Percentiles rank a stretch among this genome's conserved stretches.
These are phyloP conservation scores for Talaromyces piceae DNA, from an alignment of 2,329 filamentous ascomycete genomes.

Conservation along the genomic window DNA sequence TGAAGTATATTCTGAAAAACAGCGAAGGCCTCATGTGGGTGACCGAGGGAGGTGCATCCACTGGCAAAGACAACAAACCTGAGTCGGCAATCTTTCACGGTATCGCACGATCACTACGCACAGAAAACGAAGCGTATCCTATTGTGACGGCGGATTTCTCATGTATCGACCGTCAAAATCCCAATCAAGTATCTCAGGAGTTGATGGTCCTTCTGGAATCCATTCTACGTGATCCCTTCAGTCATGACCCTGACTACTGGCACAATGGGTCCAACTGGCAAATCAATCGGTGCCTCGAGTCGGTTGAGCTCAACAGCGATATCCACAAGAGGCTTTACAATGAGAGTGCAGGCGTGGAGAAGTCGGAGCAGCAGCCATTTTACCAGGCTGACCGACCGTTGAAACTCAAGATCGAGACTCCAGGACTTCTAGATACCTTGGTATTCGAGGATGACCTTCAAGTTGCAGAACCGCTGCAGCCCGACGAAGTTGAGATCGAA, in stretches of 20 bases:
- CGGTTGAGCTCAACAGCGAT: not conserved
- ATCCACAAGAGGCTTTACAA: not conserved
- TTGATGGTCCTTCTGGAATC: not conserved
- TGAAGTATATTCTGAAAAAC: not conserved
- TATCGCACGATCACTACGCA: constrained; percentile 4
- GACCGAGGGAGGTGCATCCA: not conserved
- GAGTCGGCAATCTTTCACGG: constrained; percentile 1
- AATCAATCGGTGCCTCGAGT: not conserved
- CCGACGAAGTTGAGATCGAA: constrained; percentile 30
- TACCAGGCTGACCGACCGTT: constrained; percentile 4
- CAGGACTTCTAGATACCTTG: constrained; percentile 11
- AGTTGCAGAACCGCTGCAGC: constrained; percentile 6
- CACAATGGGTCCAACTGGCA: not conserved
- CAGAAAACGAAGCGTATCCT: not conserved
- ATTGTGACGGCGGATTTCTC: not conserved
- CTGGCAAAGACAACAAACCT: not conserved
- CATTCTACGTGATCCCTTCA: not conserved
- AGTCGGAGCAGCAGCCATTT: not conserved
- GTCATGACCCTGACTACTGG: not conserved
- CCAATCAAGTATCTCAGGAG: not conserved
- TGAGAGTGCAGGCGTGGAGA: not conserved
- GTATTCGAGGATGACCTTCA: constrained; percentile 15
- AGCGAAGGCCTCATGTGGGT: constrained; percentile 10
- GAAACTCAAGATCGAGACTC: not conserved
- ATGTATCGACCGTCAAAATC: not conserved